Evolutionary conservation across 305 asterid species (phyloP), one percentile per base, ranked within the genome.

Genomic region (Salvia sclarea): DNA sequence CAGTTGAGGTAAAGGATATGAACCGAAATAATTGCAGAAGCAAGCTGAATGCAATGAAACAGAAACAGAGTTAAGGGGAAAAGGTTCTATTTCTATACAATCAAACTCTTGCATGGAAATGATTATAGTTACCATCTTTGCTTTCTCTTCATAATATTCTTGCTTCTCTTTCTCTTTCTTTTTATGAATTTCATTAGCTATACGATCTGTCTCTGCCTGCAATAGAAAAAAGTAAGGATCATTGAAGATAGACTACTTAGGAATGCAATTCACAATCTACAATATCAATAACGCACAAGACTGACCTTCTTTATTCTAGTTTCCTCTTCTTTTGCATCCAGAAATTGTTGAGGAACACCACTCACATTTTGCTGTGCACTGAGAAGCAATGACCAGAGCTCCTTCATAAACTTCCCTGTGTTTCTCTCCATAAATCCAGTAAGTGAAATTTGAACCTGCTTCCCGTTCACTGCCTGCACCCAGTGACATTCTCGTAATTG

Each of bases 351-450:
- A 30, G 99, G 99, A 22, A 95, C 95, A 43, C 98, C 99, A 68
- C 97, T 95, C 22, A 80, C 83, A 69, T 88, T 95, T 66, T 84
- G 85, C 79, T 92, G 95, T 12, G 99, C 99, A 84, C 98, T 91
- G 54, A 95, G 81, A 70, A 95, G 95, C 77, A 91, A 75, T 3
- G 38, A 47, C 99, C 99, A 95, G 17, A 95, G 90, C 89, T 95
- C 99, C 72, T 92, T 95, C 98, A 95, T 95, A 70, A 95, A 91
- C 87, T 95, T 95, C 22, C 90, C 97, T 6, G 99, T 95, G 76
- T 95, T 95, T 79, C 98, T 92, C 85, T 95, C 99, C 99, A 95
- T 89, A 75, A 95, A 95, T 54, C 99, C 99, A 76, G 98, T 91
- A 50, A 95, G 95, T 65, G 86, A 76, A 76, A 95, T 95, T 73